Base-by-base conservation (phyloP, 192 early-diverging fungal genomes). In the Entophlyctis helioformis region DNA sequence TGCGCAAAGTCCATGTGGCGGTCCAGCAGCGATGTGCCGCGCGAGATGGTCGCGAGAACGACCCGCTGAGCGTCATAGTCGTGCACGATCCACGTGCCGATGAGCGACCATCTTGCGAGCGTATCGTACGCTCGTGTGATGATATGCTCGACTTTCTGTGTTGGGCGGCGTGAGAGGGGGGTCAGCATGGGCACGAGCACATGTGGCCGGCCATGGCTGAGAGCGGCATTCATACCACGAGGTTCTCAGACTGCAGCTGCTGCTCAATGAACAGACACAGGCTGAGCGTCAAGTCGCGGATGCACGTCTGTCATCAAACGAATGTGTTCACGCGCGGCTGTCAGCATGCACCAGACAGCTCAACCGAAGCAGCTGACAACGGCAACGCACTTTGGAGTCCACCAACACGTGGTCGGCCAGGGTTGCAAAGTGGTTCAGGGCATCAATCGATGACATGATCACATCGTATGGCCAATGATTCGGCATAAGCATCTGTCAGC, bases 81-180 rank as follows among this genome's bases (percentile, higher is more conserved):
- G 41, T 75, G 69, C 1, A 76, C 59, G 31, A 90, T 86, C 85
- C 86, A 88, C 27, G 83, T 65, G 8, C 82, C 84, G 25, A 73
- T 51, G 16, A 87, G 46, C 7, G 77, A 69, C 84, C 87, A 90
- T 31, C 72, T 72, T 22, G 80, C 66, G 64, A 87, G 71, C 45
- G 72, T 74, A 42, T 90, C 84, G 46, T 83, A 87, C 0, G 82
- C 78, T 54, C 60, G 60, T 0, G 83, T 77, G 53, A 87, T 81
- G 19, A 84, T 47, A 2, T 52, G 54, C 31, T 82, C 76, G 16
- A 61, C 61, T 2, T 66, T 37, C 66, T 81, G 45, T 0, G 37
- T n/a, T 15, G 16, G n/a, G 4, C 4, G 4, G 6, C 37, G 21
- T 5, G n/a, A 5, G 21, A 21, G 26, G 6, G 37, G 37, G 8